Conservation (phyloP, 164 flowering plant species). For the Annona squamosa region DNA sequence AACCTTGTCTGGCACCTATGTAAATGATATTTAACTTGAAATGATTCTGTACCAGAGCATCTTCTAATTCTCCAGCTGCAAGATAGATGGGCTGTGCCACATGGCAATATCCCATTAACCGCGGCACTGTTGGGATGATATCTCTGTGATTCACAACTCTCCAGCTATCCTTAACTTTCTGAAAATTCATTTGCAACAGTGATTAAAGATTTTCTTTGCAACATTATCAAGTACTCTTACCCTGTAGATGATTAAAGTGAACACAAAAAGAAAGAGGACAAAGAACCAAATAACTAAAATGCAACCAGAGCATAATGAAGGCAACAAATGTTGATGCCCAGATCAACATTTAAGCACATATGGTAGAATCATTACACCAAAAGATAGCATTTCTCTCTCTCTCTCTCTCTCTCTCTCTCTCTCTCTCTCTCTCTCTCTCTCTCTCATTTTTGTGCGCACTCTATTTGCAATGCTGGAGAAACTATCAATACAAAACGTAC, state of each 20-base stretch:
- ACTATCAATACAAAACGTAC: too few species aligned
- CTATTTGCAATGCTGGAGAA: too few species aligned
- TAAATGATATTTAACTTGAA: neutral
- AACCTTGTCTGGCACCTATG: neutral
- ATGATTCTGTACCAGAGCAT: constrained; percentile 44
- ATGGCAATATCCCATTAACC: constrained; percentile 97
- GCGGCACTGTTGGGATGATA: constrained; percentile 92
- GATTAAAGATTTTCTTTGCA: neutral
- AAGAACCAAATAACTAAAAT: neutral
- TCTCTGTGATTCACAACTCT: constrained; percentile 95
- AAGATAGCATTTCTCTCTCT: too few species aligned
- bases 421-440: too few species aligned
- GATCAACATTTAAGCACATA: too few species aligned
- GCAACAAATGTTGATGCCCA: too few species aligned
- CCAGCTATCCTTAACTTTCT: constrained; percentile 98
- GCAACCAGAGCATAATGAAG: neutral
- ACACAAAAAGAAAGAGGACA: neutral
- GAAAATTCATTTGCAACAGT: constrained; percentile 17
- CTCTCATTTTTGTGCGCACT: too few species aligned
- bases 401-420: too few species aligned
- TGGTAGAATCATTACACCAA: too few species aligned
- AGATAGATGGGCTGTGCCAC: constrained; percentile 92
- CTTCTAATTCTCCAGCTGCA: constrained; percentile 50
- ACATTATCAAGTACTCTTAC: neutral
- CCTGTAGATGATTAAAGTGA: neutral